Base-by-base conservation (phyloP, 2,329 filamentous ascomycete genomes). In the Penicillium sp. region DNA sequence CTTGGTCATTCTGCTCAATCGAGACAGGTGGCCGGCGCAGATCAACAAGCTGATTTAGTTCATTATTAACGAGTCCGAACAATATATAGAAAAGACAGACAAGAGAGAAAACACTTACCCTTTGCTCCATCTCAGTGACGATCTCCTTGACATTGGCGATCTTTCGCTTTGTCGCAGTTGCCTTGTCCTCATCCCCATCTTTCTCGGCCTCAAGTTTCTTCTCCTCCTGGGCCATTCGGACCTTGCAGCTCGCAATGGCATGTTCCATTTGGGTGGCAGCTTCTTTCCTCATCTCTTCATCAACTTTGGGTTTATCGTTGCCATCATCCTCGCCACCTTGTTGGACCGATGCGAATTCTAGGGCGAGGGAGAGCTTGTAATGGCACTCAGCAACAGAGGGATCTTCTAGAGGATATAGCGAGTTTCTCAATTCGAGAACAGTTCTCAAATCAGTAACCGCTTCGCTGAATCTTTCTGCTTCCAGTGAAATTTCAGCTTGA, bases 401-500 rank as follows among this genome's bases (percentile, higher is more conserved):
- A 15, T 90, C 91, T 61, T 96, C 91, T 49, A 88, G 82, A 0
- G 90, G 83, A 71, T 91, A 92, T 3, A 97, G 82, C 50, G 89
- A 83, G 66, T 90, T 78, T 76, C 96, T 96, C 68, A 96, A 85
- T 41, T 84, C 84, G 49, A 97, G 84, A 1, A 92, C 87, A 15
- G 88, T 85, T 66, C 86, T 87, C 52, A 91, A 86, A 75, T 99
- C 94, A 47, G 86, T 83, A 53, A 96, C 90, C n/a, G 94, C 93
- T 65, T 91, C 88, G 42, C 85, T 82, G 71, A 96, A 99, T 79
- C 89, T 88, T 77, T 97, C 94, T 66, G 94, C 96, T 78, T 99
- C 94, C 29, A 99, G 82, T n/a, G 90, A 96, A 61, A 99, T 97
- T 76, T 99, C 94, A 10, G 93, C 90, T 61, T 97, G 89, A 55